Base-by-base conservation (phyloP, 495 filamentous ascomycete genomes). In the Penicillium egyptiacum region DNA sequence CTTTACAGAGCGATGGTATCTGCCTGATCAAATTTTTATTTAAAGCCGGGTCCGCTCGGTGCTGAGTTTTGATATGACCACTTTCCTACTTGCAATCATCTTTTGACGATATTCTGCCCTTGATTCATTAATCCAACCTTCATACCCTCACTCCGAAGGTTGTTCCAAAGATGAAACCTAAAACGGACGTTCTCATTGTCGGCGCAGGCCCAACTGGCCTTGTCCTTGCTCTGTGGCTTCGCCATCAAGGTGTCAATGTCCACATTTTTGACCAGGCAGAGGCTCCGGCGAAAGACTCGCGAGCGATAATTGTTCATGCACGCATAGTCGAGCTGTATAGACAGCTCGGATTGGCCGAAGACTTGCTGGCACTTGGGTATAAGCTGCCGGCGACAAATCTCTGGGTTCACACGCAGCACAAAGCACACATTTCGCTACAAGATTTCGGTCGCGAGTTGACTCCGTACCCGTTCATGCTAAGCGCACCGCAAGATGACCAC, bases 181-280 rank as follows among this genome's bases (percentile, higher is more conserved):
- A 59, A 43, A 60, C 59, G 16, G 71, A 73, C 17, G 75, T 77
- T 23, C 62, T 78, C 6, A 75, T 77, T 35, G 50, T 68, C 6
- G 76, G 76, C 10, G 76, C 70, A 45, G 76, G 76, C 14, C 73
- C 71, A 16, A 70, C 72, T 22, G 76, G 76, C 33, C 72, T 79
- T 10, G 63, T 74, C 3, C 62, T 73, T 19, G 73, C 75, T 42
- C 58, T 77, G 26, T 75, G 65, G 71, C 70, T 79, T 14, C 62
- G 68, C 26, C 56, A 50, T 41, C 69, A 73, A 56, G 69, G 69
- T 25, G 39, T 77, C 40, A 64, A 53, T 3, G 56, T 72, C 28
- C 72, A 66, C 42, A 72, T 77, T 37, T 57, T 75, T 30, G 76
- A 79, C 50, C 62, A 70, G 50, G 63, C 60, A 28, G 53, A 62